Evolutionary conservation across 768 basidiomycete species (phyloP), one percentile per base, ranked within the genome.

Genomic region (Psilocybe cubensis): DNA sequence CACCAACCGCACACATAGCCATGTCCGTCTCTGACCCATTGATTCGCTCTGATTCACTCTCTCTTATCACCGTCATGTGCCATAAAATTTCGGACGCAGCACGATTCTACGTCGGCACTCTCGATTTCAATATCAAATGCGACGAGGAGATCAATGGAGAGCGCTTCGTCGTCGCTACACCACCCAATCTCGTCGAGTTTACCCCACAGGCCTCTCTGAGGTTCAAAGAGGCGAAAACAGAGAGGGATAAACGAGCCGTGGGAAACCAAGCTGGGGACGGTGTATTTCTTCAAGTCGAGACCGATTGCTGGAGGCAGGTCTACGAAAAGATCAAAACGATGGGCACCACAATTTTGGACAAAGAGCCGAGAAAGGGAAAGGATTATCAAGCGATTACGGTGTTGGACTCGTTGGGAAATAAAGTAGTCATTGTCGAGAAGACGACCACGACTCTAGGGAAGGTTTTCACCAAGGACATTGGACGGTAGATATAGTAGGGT

Each of bases 61-160:
- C 63, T 3, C 23, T 64, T 28, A 35, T 64, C 47, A 62, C 63
- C 0, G 60, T 64, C 11, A 50, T 64, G 58, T 59, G 58, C 60
- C 40, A 64, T 40, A 46, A 8, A 31, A 61, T 64, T 33, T 46
- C 63, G 7, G 59, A 61, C 55, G 63, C 60, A 7, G 56, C 57
- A 17, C 45, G 48, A n/a, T 64, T 64, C 58, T 64, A 64, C 44
- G 60, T 64, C 49, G 63, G 63, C 40, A 54, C 60, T 12, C 61
- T 64, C 38, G 63, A 59, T 25, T 64, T 64, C 56, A 60, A 59
- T 58, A 49, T 64, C 63, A 59, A 45, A 55, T 64, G 63, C 58
- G 60, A 64, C 57, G 60, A 64, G 49, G 52, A 57, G 24, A 44
- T 64, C 20, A 64, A 64, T 45, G 60, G 60, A 40, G 60, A 64